Base-by-base conservation (phyloP, 2,329 filamentous ascomycete species). In the Ilyonectria destructans region DNA sequence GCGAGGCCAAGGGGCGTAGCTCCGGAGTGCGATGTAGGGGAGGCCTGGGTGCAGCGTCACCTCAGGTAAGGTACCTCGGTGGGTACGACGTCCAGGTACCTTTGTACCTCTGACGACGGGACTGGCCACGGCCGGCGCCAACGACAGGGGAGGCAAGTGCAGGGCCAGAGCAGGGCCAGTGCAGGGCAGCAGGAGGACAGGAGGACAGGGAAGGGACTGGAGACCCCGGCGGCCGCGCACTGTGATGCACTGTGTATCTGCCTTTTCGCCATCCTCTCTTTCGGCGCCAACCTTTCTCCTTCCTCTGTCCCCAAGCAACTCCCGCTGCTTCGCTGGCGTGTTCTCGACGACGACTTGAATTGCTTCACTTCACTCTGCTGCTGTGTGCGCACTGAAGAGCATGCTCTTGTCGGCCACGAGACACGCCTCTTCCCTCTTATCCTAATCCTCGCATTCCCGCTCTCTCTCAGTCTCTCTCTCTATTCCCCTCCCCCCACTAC, bases 401-500 rank as follows among this genome's bases (percentile, higher is more conserved):
- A 78, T 78, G 77, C 73, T 74, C 65, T 71, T 71, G 70, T 76
- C 72, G 71, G 69, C 67, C 64, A 72, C 71, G 71, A 69, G 75
- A 71, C 72, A 72, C 76, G 71, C 68, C 71, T 59, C 51, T 69
- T 64, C 61, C 55, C 68, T 72, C 67, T 71, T 62, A 68, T 55
- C 70, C 68, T 72, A 67, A 75, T 70, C 59, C 58, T 49, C 60
- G 64, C 49, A 57, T 46, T 61, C 68, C 58, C 65, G 13, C 55
- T 26, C 56, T 51, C 56, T 52, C 40, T 58, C 59, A 63, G 65
- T 67, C 60, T 61, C 68, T 67, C 66, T 60, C 65, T 64, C 51
- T 60, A 21, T 55, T 66, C 69, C 57, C 64, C 66, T 67, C 67
- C 75, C 75, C 74, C 75, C 72, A 70, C 75, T 67, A 63, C 71